Evolutionary conservation across 164 flowering plant species (phyloP).

Genomic region (Magnolia sinica): DNA sequence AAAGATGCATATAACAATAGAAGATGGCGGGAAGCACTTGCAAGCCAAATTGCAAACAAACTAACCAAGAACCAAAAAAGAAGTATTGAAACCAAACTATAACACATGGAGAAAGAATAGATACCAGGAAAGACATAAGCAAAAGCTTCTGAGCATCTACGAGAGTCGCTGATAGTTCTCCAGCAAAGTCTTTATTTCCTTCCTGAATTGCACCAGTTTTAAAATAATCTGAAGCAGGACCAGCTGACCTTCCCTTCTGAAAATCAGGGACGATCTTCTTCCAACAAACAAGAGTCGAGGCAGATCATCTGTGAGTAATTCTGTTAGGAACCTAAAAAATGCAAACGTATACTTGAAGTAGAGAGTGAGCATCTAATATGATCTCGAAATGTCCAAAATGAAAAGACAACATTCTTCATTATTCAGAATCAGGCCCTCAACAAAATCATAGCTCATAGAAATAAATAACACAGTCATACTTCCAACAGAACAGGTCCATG

Average conservation of each 20-base stretch:
- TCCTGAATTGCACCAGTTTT: constrained; percentile 69
- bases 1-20: neutral
- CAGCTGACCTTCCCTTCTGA: constrained; percentile 84
- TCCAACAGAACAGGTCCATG: too few relatives aligned
- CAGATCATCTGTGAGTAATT: constrained; percentile 91
- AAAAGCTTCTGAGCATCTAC: constrained; percentile 82
- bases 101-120: neutral
- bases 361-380: too few relatives aligned
- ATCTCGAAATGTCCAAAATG: neutral
- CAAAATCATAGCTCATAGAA: too few relatives aligned
- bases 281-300: constrained; percentile 90
- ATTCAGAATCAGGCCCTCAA: too few relatives aligned
- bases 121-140: constrained; percentile 72
- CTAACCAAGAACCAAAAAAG: neutral
- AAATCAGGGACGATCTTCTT: constrained; percentile 91
- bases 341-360: neutral
- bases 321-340: constrained; percentile 74
- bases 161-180: constrained; percentile 92
- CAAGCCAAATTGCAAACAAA: too few relatives aligned
- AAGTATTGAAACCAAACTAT: neutral
- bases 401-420: neutral
- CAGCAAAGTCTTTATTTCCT: constrained; percentile 79
- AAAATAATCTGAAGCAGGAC: constrained; percentile 56
- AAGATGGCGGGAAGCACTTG: too few relatives aligned
- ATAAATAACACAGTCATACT: too few relatives aligned